These are phyloP conservation scores for Porphyrellus cyaneotinctus DNA, from an alignment of 768 basidiomycete genomes.

Conservation along the genomic window DNA sequence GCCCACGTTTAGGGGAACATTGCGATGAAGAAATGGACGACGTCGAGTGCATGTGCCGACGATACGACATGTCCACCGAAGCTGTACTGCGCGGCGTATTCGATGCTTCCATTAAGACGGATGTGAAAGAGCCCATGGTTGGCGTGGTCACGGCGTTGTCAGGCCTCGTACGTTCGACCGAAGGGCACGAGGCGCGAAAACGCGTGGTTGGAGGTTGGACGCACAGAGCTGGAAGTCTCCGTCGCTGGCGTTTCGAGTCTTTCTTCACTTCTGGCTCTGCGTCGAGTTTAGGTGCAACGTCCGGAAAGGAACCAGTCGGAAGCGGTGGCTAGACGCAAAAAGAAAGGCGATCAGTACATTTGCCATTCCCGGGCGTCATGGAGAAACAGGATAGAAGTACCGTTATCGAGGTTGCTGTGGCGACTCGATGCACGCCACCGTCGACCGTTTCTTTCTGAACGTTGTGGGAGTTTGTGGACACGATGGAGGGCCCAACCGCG, in stretches of 20 bases:
- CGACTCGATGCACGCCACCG: conserved; percentile 22
- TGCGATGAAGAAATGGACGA: conserved; percentile 24
- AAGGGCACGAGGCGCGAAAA: conserved; percentile 12
- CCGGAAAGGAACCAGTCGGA: conserved; percentile 17
- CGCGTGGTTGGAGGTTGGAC: conserved; percentile 13
- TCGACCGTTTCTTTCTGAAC: conserved; percentile 15
- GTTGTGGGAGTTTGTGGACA: conserved; percentile 5
- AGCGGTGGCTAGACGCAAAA: conserved; percentile 21
- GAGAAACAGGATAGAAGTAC: conserved; percentile 24
- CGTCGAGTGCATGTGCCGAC: conserved; percentile 15
- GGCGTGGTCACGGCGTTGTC: conserved; percentile 7
- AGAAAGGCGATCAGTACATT: conserved; percentile 17
- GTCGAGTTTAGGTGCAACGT: conserved; percentile 9
- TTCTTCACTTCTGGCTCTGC: conserved; percentile 9
- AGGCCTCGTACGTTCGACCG: conserved; percentile 1
- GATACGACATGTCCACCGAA: conserved; percentile 16
- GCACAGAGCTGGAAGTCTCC: conserved; percentile 21
- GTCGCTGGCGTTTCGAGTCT: conserved; percentile 15
- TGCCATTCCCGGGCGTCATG: conserved; percentile 13
- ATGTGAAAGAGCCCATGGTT: conserved; percentile 18
- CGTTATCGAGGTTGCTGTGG: conserved; percentile 27
- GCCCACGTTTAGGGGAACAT: conserved; percentile 30
- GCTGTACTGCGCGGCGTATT: conserved; percentile 19
- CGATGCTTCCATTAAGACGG: conserved; percentile 21
- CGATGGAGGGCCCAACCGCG: background rate